A percentile compares a stretch with the other conserved stretches of the same genome.
Evolutionary conservation across 2,329 filamentous ascomycete species (phyloP).

Genomic region (Pseudohalonectria lignicola): DNA sequence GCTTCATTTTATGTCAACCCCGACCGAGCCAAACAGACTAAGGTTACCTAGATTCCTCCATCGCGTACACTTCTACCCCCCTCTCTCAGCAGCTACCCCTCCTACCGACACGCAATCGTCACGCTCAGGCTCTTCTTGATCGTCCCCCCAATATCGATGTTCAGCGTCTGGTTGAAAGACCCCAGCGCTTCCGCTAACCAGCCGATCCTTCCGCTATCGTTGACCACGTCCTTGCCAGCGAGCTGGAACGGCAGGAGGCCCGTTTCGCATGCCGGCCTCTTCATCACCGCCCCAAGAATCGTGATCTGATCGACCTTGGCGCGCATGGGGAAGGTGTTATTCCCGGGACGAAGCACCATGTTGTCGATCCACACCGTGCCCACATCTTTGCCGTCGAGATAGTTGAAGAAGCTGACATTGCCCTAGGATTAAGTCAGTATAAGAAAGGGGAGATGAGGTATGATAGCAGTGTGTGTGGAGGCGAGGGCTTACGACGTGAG

Average conservation of each 20-base stretch:
- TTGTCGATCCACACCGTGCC: constrained; percentile 48
- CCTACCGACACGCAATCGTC: no score
- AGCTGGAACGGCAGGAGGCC: constrained; percentile 45
- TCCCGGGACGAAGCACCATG: constrained; percentile 46
- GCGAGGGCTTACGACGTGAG: constrained; percentile 54
- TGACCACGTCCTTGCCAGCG: constrained; percentile 37
- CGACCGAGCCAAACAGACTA: no score
- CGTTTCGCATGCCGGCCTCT: constrained; percentile 38
- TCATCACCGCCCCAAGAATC: constrained; percentile 31
- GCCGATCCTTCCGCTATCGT: constrained; percentile 36
- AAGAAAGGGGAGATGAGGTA: no score
- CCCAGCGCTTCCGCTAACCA: constrained; percentile 47
- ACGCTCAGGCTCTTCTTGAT: no score
- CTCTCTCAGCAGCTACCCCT: no score
- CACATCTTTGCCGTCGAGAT: constrained; percentile 36
- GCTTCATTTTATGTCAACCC: no score
- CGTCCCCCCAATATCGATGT: constrained; percentile 37
- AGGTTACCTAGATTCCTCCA: no score
- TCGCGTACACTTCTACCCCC: no score
- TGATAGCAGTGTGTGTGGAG: no score
- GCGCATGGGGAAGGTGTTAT: constrained; percentile 43
- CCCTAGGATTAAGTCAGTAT: constrained; percentile 27
- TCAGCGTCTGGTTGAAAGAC: constrained; percentile 36
- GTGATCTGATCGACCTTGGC: constrained; percentile 38
- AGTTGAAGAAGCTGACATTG: constrained; percentile 51